These are phyloP conservation scores for Didymella arachidicola DNA, from an alignment of 2,329 filamentous ascomycete species.

Conservation along the genomic window DNA sequence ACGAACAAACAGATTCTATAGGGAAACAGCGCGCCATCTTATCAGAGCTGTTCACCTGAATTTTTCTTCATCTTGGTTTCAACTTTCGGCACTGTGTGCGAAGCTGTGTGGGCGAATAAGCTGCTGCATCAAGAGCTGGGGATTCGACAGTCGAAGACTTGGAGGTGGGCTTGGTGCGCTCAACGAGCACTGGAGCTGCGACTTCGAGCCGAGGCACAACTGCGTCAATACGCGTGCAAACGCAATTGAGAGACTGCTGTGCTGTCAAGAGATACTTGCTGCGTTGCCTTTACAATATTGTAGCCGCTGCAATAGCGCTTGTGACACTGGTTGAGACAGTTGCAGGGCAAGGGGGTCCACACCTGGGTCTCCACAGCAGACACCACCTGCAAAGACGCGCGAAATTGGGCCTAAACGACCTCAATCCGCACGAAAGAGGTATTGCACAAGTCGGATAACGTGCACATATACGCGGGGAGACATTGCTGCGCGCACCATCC, in stretches of 20 bases:
- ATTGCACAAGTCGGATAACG: too few relatives aligned
- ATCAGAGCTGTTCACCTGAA: background rate
- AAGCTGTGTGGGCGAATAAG: background rate
- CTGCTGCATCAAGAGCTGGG: background rate
- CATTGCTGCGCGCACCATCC: constrained; percentile 1
- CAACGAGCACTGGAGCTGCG: background rate
- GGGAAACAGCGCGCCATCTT: background rate
- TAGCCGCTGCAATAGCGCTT: constrained; percentile 6
- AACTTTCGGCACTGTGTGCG: background rate
- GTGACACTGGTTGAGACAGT: constrained; percentile 8
- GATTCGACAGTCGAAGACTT: background rate
- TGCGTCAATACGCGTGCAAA: background rate
- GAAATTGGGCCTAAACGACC: background rate
- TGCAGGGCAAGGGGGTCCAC: constrained; percentile 2
- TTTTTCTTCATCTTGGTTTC: background rate
- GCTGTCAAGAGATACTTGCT: background rate
- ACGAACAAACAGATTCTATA: background rate
- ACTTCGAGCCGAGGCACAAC: constrained; percentile 4
- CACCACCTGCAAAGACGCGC: background rate
- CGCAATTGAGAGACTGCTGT: background rate
- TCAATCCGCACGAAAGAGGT: background rate
- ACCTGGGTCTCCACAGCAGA: background rate
- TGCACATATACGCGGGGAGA: constrained; percentile 3
- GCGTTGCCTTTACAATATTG: background rate
- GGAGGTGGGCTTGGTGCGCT: constrained; percentile 4